Evolutionary conservation across 495 filamentous ascomycete genomes (phyloP).

Genomic region (Neurospora intermedia): DNA sequence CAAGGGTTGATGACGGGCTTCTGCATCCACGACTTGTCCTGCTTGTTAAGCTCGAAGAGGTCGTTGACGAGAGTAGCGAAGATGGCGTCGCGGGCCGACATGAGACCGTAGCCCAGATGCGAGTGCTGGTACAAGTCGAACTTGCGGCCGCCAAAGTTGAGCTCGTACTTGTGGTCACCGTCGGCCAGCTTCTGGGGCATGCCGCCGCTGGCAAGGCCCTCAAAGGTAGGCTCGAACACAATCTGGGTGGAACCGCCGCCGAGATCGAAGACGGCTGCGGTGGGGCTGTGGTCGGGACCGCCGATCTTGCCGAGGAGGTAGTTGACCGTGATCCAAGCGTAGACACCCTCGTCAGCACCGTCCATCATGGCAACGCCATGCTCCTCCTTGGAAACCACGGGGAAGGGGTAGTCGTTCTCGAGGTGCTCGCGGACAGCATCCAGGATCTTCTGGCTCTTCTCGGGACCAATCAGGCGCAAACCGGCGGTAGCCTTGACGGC

Average conservation of each 20-base stretch:
- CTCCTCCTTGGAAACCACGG: conserved; percentile 73
- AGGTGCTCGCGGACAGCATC: conserved; percentile 73
- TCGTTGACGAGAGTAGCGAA: conserved; percentile 60
- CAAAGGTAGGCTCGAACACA: conserved; percentile 93
- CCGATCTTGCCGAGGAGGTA: conserved; percentile 97
- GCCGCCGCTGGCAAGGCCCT: conserved; percentile 54
- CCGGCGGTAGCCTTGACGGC: conserved; percentile 97
- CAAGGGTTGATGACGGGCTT: conserved; percentile 77
- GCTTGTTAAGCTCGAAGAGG: conserved; percentile 40
- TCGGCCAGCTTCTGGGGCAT: conserved; percentile 80
- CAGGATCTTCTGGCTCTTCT: conserved; percentile 72
- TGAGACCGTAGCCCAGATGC: conserved; percentile 93
- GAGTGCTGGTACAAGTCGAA: conserved; percentile 98
- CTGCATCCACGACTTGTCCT: conserved; percentile 41
- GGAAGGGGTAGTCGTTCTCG: conserved; percentile 89
- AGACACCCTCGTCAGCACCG: conserved; percentile 91
- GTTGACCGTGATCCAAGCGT: conserved; percentile 98
- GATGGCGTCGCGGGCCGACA: conserved; percentile 81
- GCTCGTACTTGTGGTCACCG: conserved; percentile 93
- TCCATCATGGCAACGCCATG: conserved; percentile 93
- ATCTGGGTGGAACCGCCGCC: conserved; percentile 97
- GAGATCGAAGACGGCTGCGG: conserved; percentile 90
- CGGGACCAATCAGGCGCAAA: conserved; percentile 70
- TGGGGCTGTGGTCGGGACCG: conserved; percentile 75
- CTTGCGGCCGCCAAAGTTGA: conserved; percentile 79